Base-by-base conservation (phyloP, 306 rosid genomes). In the Acacia confusa region DNA sequence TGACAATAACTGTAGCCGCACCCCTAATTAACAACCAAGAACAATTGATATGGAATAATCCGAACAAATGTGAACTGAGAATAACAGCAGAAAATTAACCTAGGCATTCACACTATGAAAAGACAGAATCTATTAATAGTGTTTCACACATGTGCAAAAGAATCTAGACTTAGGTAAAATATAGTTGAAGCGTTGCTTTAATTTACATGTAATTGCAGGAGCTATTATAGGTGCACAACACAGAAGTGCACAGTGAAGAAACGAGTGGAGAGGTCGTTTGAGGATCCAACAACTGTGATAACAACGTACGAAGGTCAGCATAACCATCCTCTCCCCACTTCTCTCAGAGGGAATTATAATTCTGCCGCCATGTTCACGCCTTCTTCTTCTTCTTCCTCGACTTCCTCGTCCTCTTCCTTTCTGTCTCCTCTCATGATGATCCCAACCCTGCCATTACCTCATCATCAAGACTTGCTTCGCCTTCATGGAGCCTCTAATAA, bases 291-390 rank as follows among this genome's bases (percentile, higher is more conserved):
- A 13, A 88, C 82, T 20, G 97, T 93, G 82, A 90, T 93, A 58
- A 93, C 97, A 32, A 93, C 97, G 4, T 93, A 93, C 44, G 97
- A 93, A 85, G 96, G 97, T 72, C 94, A 90, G 75, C 97, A 93
- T 89, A 93, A 91, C 79, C 97, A 93, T 83, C 97, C 94, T 5
- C 82, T 93, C 77, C 97, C 97, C 70, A 88, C 97, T 17, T 87
- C 97, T 0, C 88, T 93, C 0, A 80, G 97, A 73, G 97, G 92
- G 48, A 89, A 85, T 13, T 41, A 41, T 12, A 43, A 4, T 72
- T 87, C 92, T 4, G 85, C 87, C 79, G 81, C 75, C 79, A 88
- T 92, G 82, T 91, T 92, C 92, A 85, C 92, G 47, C 92, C 90
- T 48, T 90, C 90, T 50, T 79, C 85, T 11, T 41, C 75, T 3